Conservation (phyloP, 164 flowering plant genomes). For the Umbilicus rupestris region DNA sequence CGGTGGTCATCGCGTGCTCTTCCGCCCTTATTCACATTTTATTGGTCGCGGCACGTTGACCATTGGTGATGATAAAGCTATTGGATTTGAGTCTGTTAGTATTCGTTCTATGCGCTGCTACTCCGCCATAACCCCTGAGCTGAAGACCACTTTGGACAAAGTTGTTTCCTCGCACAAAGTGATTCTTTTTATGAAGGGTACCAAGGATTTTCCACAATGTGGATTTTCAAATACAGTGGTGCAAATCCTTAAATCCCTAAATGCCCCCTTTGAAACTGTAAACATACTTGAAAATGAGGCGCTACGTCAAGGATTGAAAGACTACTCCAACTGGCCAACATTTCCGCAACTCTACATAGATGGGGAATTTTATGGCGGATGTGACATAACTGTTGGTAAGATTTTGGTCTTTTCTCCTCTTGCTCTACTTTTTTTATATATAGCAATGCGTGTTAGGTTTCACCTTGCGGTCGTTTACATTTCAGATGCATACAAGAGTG, state of each 20-base stretch:
- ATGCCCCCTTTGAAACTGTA: conserved; percentile 75
- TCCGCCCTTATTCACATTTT: not conserved
- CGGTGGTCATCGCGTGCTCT: not conserved
- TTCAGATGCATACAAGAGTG: conserved; percentile 79
- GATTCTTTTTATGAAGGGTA: conserved; percentile 87
- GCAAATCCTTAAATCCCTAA: conserved; percentile 62
- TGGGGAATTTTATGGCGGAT: conserved; percentile 96
- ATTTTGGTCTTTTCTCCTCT: not conserved
- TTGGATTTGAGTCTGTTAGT: not conserved
- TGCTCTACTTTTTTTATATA: not conserved
- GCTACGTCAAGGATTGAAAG: conserved; percentile 77
- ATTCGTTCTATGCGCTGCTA: not conserved
- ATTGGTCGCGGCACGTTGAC: not conserved
- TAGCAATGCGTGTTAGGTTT: not conserved
- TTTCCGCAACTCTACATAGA: conserved; percentile 93
- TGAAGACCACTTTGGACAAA: conserved; percentile 69
- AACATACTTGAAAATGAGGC: conserved; percentile 80
- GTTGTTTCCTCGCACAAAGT: conserved; percentile 68
- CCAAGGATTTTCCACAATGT: conserved; percentile 84
- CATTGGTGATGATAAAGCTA: not conserved
- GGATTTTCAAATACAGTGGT: conserved; percentile 90
- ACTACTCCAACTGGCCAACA: conserved; percentile 92
- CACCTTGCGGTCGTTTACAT: not conserved
- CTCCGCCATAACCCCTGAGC: conserved; percentile 55
- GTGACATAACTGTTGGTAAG: conserved; percentile 90